Evolutionary conservation across 805 yeast species (phyloP).

Genomic region (Saccharomycodes ludwigii): DNA sequence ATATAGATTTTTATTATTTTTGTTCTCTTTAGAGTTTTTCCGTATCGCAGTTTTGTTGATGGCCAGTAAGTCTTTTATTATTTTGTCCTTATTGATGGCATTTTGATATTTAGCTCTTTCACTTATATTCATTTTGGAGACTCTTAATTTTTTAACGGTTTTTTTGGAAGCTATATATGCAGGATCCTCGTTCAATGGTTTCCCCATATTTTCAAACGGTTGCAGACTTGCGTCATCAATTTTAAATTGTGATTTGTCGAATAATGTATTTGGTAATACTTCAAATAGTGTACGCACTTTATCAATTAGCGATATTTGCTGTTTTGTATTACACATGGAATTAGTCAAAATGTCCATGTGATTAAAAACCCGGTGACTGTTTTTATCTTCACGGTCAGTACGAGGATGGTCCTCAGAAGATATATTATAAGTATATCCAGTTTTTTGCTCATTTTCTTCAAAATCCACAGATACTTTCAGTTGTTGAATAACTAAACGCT

Average conservation of each 20-base stretch:
- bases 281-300: background rate
- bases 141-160: too few species aligned
- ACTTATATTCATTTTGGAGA: too few species aligned
- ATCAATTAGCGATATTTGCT: background rate
- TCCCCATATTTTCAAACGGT: too few species aligned
- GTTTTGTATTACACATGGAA: background rate
- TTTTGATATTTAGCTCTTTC: too few species aligned
- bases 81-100: background rate
- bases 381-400: background rate
- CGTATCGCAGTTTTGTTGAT: background rate
- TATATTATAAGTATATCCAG: background rate
- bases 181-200: too few species aligned
- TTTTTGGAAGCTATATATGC: background rate
- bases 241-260: background rate
- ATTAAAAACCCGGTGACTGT: background rate
- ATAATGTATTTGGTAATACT: background rate
- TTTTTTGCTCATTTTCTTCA: too few species aligned
- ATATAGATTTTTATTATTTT: background rate
- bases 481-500: conserved; percentile 14
- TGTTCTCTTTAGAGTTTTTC: background rate
- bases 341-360: background rate
- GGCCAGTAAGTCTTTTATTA: background rate
- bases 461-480: background rate
- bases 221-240: too few species aligned
- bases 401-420: background rate